These are phyloP conservation scores for Aspergillus neotritici DNA, from an alignment of 2,329 filamentous ascomycete species.

Conservation along the genomic window DNA sequence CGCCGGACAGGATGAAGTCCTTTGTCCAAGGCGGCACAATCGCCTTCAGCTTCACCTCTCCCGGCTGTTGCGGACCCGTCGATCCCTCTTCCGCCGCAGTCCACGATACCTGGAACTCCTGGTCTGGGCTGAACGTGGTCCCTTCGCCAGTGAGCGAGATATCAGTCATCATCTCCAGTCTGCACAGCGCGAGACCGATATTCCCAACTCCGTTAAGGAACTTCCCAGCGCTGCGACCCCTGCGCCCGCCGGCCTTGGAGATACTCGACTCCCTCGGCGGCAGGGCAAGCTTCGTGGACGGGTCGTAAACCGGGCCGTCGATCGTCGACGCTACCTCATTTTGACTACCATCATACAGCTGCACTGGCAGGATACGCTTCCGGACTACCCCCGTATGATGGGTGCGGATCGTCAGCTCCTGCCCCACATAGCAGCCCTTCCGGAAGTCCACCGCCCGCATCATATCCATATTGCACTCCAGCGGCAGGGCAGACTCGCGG, in stretches of 20 bases:
- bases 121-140: slow-evolving; percentile 53
- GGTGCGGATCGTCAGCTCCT: slow-evolving; percentile 93
- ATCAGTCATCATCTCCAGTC: slow-evolving; percentile 86
- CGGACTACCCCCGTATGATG: slow-evolving; percentile 90
- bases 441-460: slow-evolving; percentile 83
- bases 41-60: slow-evolving; percentile 61
- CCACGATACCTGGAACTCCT: slow-evolving; percentile 58
- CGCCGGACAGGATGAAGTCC: slow-evolving; percentile 37
- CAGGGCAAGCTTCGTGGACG: slow-evolving; percentile 20
- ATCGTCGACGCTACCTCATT: slow-evolving; percentile 40
- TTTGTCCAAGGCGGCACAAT: slow-evolving; percentile 75
- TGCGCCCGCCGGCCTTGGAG: slow-evolving; percentile 44
- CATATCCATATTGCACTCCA: slow-evolving; percentile 84
- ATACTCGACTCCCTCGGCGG: slow-evolving; percentile 48
- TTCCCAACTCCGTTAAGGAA: slow-evolving; percentile 77
- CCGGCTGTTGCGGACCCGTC: slow-evolving; percentile 22
- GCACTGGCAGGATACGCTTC: slow-evolving; percentile 78
- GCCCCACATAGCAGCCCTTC: slow-evolving; percentile 95
- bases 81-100: slow-evolving; percentile 40
- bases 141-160: slow-evolving; percentile 64
- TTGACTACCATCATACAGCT: slow-evolving; percentile 56
- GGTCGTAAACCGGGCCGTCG: slow-evolving; percentile 43
- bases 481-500: slow-evolving; percentile 66
- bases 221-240: slow-evolving; percentile 69
- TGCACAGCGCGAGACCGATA: slow-evolving; percentile 77